Percentiles rank a stretch among this genome's conserved stretches.
Evolutionary conservation across 371 early-diverging fungal genomes (phyloP).

Genomic region (Mortierella sp.): DNA sequence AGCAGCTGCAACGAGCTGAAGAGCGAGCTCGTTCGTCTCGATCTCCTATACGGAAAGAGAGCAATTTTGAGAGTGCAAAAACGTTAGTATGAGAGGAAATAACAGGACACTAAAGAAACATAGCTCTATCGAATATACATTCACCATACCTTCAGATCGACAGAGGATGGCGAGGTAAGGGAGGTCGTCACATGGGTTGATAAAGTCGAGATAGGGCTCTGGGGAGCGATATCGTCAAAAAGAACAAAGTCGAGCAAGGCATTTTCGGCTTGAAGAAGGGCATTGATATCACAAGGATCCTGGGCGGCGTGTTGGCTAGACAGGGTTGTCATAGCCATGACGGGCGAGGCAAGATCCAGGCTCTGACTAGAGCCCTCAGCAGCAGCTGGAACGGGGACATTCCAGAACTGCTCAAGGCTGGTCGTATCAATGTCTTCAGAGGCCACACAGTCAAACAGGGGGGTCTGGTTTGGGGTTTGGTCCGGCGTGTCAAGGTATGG

Average conservation of each 20-base stretch:
- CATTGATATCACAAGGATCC: conserved; percentile 14
- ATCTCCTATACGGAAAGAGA: conserved; percentile 15
- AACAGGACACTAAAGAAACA: too few relatives aligned
- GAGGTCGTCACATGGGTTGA: conserved; percentile 33
- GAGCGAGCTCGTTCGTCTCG: conserved; percentile 35
- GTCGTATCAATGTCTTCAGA: conserved; percentile 43
- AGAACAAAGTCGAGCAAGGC: conserved; percentile 56
- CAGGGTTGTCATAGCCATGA: conserved; percentile 18
- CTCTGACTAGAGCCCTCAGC: conserved; percentile 4
- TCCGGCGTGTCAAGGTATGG: conserved; percentile 56
- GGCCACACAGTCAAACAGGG: conserved; percentile 51
- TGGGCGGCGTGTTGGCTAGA: conserved; percentile 11
- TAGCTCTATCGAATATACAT: too few relatives aligned
- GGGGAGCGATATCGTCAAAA: conserved; percentile 51
- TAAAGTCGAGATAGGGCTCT: conserved; percentile 50
- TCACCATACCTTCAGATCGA: conserved; percentile 25
- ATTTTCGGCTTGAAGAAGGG: conserved; percentile 55
- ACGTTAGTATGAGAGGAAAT: too few relatives aligned
- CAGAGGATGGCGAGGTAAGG: conserved; percentile 31
- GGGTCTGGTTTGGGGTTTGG: conserved; percentile 47
- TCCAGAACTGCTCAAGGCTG: conserved; percentile 39
- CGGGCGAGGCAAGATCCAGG: conserved; percentile 24
- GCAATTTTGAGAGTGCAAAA: background rate
- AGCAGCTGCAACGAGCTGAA: conserved; percentile 43
- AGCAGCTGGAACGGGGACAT: conserved; percentile 2